phyloP scores from a whole-genome alignment of 345 rosid genomes.

The Populus deltoides region DNA sequence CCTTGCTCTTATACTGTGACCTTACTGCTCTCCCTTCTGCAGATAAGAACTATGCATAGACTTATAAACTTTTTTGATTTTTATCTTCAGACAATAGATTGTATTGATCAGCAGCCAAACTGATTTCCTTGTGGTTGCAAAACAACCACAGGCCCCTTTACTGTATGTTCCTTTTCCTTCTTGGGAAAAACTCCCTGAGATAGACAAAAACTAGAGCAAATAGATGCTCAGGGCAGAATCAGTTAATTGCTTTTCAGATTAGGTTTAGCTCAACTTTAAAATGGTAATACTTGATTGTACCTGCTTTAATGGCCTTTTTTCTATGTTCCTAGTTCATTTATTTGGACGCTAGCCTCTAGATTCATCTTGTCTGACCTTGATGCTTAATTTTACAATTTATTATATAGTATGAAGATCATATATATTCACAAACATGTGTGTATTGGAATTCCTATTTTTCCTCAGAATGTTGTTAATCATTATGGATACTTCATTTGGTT shows the following conservation, averaged over 20 bases:
- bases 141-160: slow-evolving; percentile 45
- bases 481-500: slow-evolving; percentile 1
- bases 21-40: background rate
- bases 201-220: background rate
- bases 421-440: background rate
- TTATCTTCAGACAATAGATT: background rate
- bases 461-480: background rate
- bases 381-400: background rate
- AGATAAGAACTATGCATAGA: background rate
- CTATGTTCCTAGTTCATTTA: background rate
- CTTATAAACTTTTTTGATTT: background rate
- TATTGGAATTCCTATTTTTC: background rate
- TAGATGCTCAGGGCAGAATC: background rate
- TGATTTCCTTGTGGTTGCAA: background rate
- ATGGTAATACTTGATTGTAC: background rate
- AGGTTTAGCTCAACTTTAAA: background rate
- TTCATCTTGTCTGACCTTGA: background rate
- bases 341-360: background rate
- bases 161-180: slow-evolving; percentile 1
- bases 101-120: background rate
- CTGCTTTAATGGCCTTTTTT: background rate
- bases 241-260: background rate
- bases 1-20: background rate
- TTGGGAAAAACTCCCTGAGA: background rate
- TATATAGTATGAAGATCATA: background rate